phyloP scores from a whole-genome alignment of 2,329 filamentous ascomycete species.

The Bimuria novae-zelandiae region DNA sequence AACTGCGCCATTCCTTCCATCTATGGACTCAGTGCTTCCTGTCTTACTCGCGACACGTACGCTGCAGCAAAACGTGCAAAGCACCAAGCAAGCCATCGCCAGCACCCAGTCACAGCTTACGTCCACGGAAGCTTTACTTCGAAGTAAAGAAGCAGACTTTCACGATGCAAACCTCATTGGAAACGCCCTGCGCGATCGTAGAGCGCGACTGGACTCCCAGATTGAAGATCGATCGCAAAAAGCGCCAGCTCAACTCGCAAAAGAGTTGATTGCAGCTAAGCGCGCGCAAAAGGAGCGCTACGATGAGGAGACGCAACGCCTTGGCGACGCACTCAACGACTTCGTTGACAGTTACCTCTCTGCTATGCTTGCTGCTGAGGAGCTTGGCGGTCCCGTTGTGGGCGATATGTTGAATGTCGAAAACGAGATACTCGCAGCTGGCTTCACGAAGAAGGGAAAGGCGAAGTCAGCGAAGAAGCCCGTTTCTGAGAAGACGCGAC shows the following conservation, averaged over 20 bases:
- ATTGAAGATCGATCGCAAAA: slow-evolving; percentile 62
- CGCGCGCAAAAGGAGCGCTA: slow-evolving; percentile 63
- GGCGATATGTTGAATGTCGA: slow-evolving; percentile 71
- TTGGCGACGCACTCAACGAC: slow-evolving; percentile 67
- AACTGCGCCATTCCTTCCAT: slow-evolving; percentile 68
- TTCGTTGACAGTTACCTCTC: slow-evolving; percentile 76
- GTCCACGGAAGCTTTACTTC: slow-evolving; percentile 46
- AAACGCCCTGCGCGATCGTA: slow-evolving; percentile 59
- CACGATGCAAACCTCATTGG: slow-evolving; percentile 55
- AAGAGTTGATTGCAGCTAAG: slow-evolving; percentile 66
- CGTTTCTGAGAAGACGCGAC: slow-evolving; percentile 43
- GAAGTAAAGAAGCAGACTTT: slow-evolving; percentile 52
- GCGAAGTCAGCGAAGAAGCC: slow-evolving; percentile 47
- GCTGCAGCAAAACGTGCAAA: slow-evolving; percentile 66
- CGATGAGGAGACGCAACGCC: slow-evolving; percentile 62
- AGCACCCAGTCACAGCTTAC: slow-evolving; percentile 49
- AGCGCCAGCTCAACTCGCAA: slow-evolving; percentile 64
- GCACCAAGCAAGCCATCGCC: slow-evolving; percentile 65
- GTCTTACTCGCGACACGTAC: slow-evolving; percentile 72
- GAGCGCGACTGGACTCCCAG: slow-evolving; percentile 63
- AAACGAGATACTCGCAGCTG: slow-evolving; percentile 57
- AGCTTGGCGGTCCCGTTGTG: slow-evolving; percentile 80
- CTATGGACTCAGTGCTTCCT: slow-evolving; percentile 69
- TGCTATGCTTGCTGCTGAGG: slow-evolving; percentile 78
- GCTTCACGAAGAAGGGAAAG: slow-evolving; percentile 59